These are phyloP conservation scores for Xylaria scruposa DNA, from an alignment of 495 filamentous ascomycete species.

Conservation along the genomic window DNA sequence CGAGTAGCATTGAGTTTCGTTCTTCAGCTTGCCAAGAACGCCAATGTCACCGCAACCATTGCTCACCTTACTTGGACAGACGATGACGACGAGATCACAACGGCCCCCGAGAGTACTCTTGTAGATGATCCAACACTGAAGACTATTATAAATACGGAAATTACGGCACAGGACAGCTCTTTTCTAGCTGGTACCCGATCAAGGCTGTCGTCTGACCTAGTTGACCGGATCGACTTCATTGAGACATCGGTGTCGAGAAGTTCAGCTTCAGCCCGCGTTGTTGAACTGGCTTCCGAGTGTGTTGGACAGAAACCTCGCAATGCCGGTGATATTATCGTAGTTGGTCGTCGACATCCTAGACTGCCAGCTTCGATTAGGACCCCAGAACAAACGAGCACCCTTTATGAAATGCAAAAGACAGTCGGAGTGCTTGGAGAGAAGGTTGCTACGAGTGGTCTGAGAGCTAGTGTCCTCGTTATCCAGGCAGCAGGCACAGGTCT, in stretches of 20 bases:
- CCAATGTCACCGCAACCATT: constrained; percentile 76
- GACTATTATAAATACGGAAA: constrained; percentile 41
- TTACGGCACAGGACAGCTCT: constrained; percentile 58
- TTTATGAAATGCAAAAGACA: constrained; percentile 61
- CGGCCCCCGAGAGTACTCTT: constrained; percentile 38
- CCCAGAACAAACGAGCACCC: constrained; percentile 42
- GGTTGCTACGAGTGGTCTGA: constrained; percentile 65
- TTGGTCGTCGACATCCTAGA: constrained; percentile 63
- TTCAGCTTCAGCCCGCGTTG: constrained; percentile 32
- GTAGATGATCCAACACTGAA: constrained; percentile 34
- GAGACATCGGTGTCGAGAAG: constrained; percentile 41
- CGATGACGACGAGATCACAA: constrained; percentile 40
- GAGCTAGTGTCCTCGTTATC: constrained; percentile 79
- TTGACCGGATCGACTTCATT: constrained; percentile 67
- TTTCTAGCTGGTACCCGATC: constrained; percentile 70
- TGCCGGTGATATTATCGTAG: constrained; percentile 78
- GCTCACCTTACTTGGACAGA: constrained; percentile 56
- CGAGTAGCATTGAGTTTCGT: constrained; percentile 80
- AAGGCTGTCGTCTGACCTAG: constrained; percentile 64
- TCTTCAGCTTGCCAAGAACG: constrained; percentile 78
- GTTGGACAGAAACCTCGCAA: constrained; percentile 68
- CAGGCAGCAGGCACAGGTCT: constrained; percentile 61
- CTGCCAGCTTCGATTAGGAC: constrained; percentile 38
- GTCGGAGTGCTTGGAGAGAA: constrained; percentile 73
- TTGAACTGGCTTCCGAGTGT: constrained; percentile 61